These are phyloP conservation scores for Scleroderma citrinum DNA, from an alignment of 768 basidiomycete species.

Conservation along the genomic window DNA sequence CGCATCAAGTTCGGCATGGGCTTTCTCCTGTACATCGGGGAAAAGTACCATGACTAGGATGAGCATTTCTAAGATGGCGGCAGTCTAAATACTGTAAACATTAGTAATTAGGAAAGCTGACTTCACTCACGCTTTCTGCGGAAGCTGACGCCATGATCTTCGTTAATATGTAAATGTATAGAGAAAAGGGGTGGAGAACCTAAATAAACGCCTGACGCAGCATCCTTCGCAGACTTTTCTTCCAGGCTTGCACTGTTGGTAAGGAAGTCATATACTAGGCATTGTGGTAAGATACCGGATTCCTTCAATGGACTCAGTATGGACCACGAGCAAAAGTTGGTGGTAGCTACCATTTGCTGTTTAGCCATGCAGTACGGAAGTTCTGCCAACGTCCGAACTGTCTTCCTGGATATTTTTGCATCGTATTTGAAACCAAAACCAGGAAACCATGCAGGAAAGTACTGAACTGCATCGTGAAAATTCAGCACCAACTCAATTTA, in stretches of 20 bases:
- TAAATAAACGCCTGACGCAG: not conserved
- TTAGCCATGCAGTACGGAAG: slow-evolving; percentile 21
- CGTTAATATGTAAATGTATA: not conserved
- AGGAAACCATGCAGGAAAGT: slow-evolving; percentile 7
- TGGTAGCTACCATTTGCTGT: slow-evolving; percentile 16
- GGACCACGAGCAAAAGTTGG: not conserved
- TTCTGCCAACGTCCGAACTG: slow-evolving; percentile 4
- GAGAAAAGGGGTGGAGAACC: not conserved
- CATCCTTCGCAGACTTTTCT: not conserved
- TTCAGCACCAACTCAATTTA: not conserved
- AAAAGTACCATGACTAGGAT: slow-evolving; percentile 27
- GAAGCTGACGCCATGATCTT: not conserved
- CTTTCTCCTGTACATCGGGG: slow-evolving; percentile 24
- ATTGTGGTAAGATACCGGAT: not conserved
- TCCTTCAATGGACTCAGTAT: not conserved
- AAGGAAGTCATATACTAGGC: not conserved
- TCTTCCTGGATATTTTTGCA: not conserved
- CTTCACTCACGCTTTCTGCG: not conserved
- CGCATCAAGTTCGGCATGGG: slow-evolving; percentile 23
- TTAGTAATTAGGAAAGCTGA: not conserved
- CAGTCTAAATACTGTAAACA: not conserved
- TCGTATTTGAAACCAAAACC: not conserved
- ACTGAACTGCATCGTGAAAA: not conserved
- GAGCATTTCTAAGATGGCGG: slow-evolving; percentile 8
- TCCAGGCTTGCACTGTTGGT: too few relatives aligned